Percentiles rank a stretch among this genome's conserved stretches.
These are phyloP conservation scores for Mycena citricolor DNA, from an alignment of 1,284 basidiomycete genomes.

Conservation along the genomic window DNA sequence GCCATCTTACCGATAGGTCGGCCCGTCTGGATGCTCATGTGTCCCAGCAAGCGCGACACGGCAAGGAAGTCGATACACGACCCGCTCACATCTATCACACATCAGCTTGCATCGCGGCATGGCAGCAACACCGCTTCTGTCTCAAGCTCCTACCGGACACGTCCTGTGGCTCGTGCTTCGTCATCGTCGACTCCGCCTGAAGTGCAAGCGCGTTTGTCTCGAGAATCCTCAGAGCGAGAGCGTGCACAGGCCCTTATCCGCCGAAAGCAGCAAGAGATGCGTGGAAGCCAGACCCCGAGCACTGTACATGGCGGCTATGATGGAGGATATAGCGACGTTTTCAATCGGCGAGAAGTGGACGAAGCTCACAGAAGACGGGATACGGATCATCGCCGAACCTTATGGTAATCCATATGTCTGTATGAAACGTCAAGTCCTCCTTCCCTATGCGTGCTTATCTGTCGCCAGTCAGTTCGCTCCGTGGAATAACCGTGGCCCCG, in stretches of 20 bases:
- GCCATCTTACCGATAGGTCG: slow-evolving; percentile 15
- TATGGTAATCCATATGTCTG: too few species aligned
- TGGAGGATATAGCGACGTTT: slow-evolving; percentile 66
- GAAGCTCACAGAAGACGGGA: slow-evolving; percentile 58
- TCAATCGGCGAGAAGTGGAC: slow-evolving; percentile 67
- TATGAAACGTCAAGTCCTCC: too few species aligned
- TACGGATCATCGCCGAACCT: too few species aligned
- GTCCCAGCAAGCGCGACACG: slow-evolving; percentile 58
- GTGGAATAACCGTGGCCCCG: too few species aligned
- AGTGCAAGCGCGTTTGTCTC: slow-evolving; percentile 57
- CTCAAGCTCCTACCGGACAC: slow-evolving; percentile 24
- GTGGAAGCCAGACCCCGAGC: slow-evolving; percentile 66
- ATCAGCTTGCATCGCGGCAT: slow-evolving; percentile 50
- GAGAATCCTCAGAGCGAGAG: slow-evolving; percentile 71
- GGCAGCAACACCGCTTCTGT: slow-evolving; percentile 24
- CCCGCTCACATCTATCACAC: slow-evolving; percentile 72
- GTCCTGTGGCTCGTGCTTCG: slow-evolving; percentile 25
- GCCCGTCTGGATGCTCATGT: slow-evolving; percentile 4
- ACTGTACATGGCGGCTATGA: slow-evolving; percentile 56
- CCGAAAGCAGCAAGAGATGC: slow-evolving; percentile 59
- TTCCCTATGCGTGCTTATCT: too few species aligned
- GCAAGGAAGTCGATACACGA: slow-evolving; percentile 63
- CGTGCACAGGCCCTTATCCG: slow-evolving; percentile 68
- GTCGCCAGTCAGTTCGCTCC: too few species aligned
- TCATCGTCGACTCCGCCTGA: slow-evolving; percentile 35